A percentile compares a stretch with the other conserved stretches of the same genome.
These are phyloP conservation scores for Trichocladium antarcticum DNA, from an alignment of 495 filamentous ascomycete genomes.

Conservation along the genomic window DNA sequence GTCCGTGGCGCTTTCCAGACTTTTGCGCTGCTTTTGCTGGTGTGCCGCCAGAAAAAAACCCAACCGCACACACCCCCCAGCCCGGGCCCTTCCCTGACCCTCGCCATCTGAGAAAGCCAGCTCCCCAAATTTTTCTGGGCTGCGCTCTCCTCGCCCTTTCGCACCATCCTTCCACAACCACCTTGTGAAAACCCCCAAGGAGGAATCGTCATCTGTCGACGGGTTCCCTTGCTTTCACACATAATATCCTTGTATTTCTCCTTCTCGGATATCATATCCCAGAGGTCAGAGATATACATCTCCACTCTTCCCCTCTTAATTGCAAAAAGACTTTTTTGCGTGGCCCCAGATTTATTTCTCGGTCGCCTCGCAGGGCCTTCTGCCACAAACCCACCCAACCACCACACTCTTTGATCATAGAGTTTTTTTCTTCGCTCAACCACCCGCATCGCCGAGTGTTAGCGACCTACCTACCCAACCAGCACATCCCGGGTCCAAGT, in stretches of 20 bases:
- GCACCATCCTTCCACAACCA: conserved; percentile 13
- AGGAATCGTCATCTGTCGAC: conserved; percentile 15
- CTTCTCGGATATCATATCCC: conserved; percentile 25
- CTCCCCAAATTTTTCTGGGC: conserved; percentile 16
- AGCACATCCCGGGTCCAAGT: not conserved
- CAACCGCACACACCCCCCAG: not conserved
- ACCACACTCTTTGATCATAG: conserved; percentile 24
- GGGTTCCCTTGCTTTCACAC: conserved; percentile 15
- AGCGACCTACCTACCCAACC: conserved; percentile 3
- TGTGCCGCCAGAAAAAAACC: conserved; percentile 1
- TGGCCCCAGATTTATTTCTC: conserved; percentile 7
- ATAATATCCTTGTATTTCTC: conserved; percentile 22
- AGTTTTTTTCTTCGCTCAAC: conserved; percentile 15
- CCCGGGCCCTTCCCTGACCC: conserved; percentile 17
- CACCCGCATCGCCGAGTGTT: conserved; percentile 16
- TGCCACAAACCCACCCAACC: conserved; percentile 22
- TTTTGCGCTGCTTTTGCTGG: too few relatives aligned
- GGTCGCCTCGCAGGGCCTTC: conserved; percentile 16
- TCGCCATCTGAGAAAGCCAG: conserved; percentile 8
- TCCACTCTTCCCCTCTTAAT: conserved; percentile 28
- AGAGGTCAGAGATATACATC: conserved; percentile 28
- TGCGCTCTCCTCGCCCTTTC: conserved; percentile 20
- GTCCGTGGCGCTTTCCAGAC: not conserved
- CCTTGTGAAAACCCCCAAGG: conserved; percentile 11
- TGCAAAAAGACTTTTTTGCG: conserved; percentile 6